Evolutionary conservation across 129 eudicot genomes (phyloP).

Genomic region (Scalesia atractyloides): DNA sequence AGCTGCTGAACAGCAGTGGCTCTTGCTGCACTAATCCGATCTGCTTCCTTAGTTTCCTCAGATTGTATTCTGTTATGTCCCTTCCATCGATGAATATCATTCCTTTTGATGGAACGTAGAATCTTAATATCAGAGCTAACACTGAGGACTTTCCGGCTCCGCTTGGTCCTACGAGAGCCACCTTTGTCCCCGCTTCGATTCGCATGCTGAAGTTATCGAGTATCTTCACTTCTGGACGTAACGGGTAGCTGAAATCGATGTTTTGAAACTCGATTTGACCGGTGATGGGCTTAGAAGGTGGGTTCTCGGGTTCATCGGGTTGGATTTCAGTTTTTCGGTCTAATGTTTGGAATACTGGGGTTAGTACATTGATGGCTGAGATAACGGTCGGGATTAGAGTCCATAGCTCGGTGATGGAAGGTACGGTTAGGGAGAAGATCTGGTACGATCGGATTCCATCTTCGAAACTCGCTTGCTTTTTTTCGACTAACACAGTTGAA

Average conservation of each 20-base stretch:
- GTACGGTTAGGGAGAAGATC: conserved; percentile 82
- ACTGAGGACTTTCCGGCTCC: conserved; percentile 93
- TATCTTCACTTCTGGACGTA: conserved; percentile 57
- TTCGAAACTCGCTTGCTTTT: conserved; percentile 58
- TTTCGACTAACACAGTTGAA: conserved; percentile 65
- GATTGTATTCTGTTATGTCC: conserved; percentile 52
- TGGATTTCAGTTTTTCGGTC: conserved; percentile 69
- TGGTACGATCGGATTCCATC: conserved; percentile 76
- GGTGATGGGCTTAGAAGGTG: conserved; percentile 44
- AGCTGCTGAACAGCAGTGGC: conserved; percentile 70
- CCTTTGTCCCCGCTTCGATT: conserved; percentile 65
- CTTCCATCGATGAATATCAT: conserved; percentile 51
- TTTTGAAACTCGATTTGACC: conserved; percentile 62
- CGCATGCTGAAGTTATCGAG: conserved; percentile 58
- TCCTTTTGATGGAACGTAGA: conserved; percentile 56
- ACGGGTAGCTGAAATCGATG: conserved; percentile 60
- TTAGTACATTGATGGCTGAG: conserved; percentile 62
- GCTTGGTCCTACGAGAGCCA: conserved; percentile 78
- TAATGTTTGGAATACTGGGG: conserved; percentile 65
- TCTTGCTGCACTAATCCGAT: conserved; percentile 82
- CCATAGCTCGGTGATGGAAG: conserved; percentile 88
- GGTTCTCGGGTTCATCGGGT: conserved; percentile 53
- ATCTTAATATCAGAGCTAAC: conserved; percentile 66
- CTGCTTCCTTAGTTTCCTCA: conserved; percentile 63
- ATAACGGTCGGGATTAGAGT: conserved; percentile 77